Base-by-base conservation (phyloP, 371 early-diverging fungal genomes). In the Smittium mucronatum region DNA sequence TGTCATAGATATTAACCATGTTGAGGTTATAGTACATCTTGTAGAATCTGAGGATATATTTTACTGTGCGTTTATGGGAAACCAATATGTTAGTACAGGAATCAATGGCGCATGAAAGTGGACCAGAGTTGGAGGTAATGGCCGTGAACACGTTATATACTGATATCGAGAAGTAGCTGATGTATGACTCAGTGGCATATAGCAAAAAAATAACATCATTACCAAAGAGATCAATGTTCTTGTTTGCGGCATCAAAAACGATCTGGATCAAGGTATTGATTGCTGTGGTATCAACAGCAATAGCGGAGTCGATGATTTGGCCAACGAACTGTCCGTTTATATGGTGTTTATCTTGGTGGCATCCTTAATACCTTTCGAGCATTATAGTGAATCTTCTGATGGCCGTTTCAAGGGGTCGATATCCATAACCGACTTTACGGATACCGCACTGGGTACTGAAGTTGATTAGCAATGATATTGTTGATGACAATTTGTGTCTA, bases 351-450 rank as follows among this genome's bases (percentile, higher is more conserved):
- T 36, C 15, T 32, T 33, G n/a, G 65, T 36, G 34, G 34, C 65
- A 65, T 2, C n/a, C n/a, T 32, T 65, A 65, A 31, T 34, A 5
- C n/a, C 25, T 65, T 2, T 25, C 34, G 31, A 65, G 36, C n/a
- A 65, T 33, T 15, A n/a, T n/a, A 34, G 32, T 36, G 34, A 65
- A 65, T 65, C 34, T 65, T 32, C 36, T 36, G 65, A 65, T 65
- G n/a, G 34, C 21, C 2, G 2, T 34, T 32, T 32, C 30, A 65
- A 65, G 32, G 2, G 34, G 34, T 34, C 65, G 26, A 5, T n/a
- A 32, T 34, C 32, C 36, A n/a, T 36, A 32, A 33, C 2, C 17
- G 2, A 33, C 36, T 21, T n/a, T 25, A 11, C 65, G 17, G n/a
- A 36, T 5, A 32, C 25, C 5, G 26, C 30, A 17, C 2, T 26